Evolutionary conservation across 2,329 filamentous ascomycete species (phyloP), one percentile per base, ranked within the genome.

Genomic region (Penicillium oxalicum): DNA sequence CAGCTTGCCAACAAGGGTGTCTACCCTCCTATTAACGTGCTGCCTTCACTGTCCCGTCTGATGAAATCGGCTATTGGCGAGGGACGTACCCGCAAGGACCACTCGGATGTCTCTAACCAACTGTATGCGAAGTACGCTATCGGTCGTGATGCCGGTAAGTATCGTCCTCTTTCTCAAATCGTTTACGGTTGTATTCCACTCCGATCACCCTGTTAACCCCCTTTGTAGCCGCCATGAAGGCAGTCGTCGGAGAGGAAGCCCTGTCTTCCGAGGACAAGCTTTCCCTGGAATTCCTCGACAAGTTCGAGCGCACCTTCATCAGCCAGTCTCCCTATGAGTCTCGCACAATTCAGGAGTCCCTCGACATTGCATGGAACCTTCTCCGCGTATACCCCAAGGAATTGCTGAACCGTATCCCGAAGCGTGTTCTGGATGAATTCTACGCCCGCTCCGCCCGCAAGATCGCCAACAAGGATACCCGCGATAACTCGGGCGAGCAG

Each of bases 41-140:
- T 98, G 53, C 93, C 93, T 25, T 98, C 93, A 41, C 86, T 98
- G 35, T 98, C 93, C 25, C 93, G 93, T 82, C 86, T 98, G 68
- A 98, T 98, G 93, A 98, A 98, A 76, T 98, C 93, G 65, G 93
- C 93, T 70, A 98, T 98, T 66, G 93, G 93, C 63, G 91, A 97
- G 75, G 89, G 89, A 57, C 91, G 91, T 80, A 98, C 93, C 26
- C 87, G 93, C 64, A 91, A 88, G 73, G 94, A 98, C 66, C 93
- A 98, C 74, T 88, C 89, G 61, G 93, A 98, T 74, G 93, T 98
- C 44, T 98, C 93, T 60, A 98, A 98, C 79, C 93, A 98, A 79
- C 82, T 98, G 57, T 98, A 98, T 71, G 93, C 93, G 74, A 98
- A 98, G 76, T 98, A 98, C 71, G 93, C 93, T 71, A 97, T 98